Conservation (phyloP, 2,329 filamentous ascomycete genomes). For the Neofusicoccum laricinum region DNA sequence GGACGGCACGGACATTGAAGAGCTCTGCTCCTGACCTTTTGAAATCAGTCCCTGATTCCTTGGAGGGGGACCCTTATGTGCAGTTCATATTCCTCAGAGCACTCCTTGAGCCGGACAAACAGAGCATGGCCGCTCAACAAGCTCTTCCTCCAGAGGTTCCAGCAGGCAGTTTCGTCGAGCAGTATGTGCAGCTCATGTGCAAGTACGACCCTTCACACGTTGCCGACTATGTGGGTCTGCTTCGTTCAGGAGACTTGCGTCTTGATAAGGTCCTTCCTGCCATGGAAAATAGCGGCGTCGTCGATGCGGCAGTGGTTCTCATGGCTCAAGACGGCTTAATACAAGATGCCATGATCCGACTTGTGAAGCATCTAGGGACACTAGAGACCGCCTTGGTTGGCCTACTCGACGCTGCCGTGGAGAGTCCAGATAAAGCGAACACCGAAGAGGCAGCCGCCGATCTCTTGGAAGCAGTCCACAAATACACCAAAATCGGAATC, state of each 20-base stretch:
- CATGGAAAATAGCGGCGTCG: conserved; percentile 83
- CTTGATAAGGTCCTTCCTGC: conserved; percentile 78
- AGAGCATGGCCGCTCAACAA: conserved; percentile 35
- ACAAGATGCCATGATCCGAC: conserved; percentile 75
- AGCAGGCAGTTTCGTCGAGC: conserved; percentile 49
- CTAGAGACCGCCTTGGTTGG: conserved; percentile 76
- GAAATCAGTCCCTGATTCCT: conserved; percentile 59
- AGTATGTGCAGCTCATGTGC: conserved; percentile 90
- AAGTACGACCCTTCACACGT: conserved; percentile 78
- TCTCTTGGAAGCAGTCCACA: conserved; percentile 74
- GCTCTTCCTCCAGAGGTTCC: conserved; percentile 24
- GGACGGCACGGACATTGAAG: conserved; percentile 64
- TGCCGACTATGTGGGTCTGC: conserved; percentile 73
- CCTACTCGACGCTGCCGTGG: conserved; percentile 61
- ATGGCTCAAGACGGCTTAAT: conserved; percentile 87
- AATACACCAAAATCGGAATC: conserved; percentile 88
- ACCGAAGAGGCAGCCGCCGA: conserved; percentile 68
- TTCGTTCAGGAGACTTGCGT: conserved; percentile 74
- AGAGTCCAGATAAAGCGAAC: conserved; percentile 55
- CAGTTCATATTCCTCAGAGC: conserved; percentile 77
- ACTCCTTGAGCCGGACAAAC: conserved; percentile 64
- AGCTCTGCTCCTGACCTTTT: conserved; percentile 64
- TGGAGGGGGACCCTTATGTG: conserved; percentile 58
- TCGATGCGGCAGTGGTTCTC: conserved; percentile 89
- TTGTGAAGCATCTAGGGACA: conserved; percentile 76